phyloP scores from a whole-genome alignment of 495 filamentous ascomycete genomes.

The Xanthoparmelia taractica region DNA sequence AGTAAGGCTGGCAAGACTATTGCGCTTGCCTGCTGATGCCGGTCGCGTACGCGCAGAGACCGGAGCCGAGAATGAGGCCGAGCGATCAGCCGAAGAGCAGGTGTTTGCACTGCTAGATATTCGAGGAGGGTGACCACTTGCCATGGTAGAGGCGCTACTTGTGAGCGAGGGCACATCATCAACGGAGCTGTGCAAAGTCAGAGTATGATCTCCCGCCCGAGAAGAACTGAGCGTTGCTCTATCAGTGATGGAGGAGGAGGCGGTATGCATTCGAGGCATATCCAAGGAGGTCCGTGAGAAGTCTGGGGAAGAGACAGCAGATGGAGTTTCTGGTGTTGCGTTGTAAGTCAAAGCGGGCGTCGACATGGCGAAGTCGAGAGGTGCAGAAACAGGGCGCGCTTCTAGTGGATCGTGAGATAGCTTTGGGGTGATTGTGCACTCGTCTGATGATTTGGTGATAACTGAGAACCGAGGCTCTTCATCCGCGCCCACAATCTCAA shows the following conservation, averaged over 20 bases:
- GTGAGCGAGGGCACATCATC: constrained; percentile 84
- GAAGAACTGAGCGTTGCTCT: constrained; percentile 46
- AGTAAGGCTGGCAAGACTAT: constrained; percentile 77
- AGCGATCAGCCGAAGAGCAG: constrained; percentile 50
- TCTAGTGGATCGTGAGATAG: constrained; percentile 32
- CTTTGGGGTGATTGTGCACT: constrained; percentile 47
- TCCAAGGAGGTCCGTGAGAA: constrained; percentile 50
- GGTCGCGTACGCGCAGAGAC: constrained; percentile 50
- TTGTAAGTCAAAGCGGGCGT: constrained; percentile 21
- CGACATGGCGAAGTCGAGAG: constrained; percentile 44
- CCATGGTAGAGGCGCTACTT: constrained; percentile 76
- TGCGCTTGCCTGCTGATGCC: constrained; percentile 51
- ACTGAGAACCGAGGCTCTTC: constrained; percentile 37
- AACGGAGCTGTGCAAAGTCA: constrained; percentile 62
- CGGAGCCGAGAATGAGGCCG: constrained; percentile 60
- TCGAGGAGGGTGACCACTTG: constrained; percentile 41
- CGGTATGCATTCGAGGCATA: constrained; percentile 60
- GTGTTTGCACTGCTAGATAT: constrained; percentile 42
- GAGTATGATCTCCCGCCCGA: constrained; percentile 53
- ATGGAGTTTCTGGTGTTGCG: constrained; percentile 28
- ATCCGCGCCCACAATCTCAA: constrained; percentile 40
- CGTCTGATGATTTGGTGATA: constrained; percentile 45
- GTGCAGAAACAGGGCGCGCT: constrained; percentile 43
- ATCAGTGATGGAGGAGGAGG: constrained; percentile 62
- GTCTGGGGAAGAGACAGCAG: constrained; percentile 31